Evolutionary conservation across 225 moss, liverwort and hornwort genomes (phyloP), one percentile per base, ranked within the genome.

Genomic region (Lunularia cruciata): DNA sequence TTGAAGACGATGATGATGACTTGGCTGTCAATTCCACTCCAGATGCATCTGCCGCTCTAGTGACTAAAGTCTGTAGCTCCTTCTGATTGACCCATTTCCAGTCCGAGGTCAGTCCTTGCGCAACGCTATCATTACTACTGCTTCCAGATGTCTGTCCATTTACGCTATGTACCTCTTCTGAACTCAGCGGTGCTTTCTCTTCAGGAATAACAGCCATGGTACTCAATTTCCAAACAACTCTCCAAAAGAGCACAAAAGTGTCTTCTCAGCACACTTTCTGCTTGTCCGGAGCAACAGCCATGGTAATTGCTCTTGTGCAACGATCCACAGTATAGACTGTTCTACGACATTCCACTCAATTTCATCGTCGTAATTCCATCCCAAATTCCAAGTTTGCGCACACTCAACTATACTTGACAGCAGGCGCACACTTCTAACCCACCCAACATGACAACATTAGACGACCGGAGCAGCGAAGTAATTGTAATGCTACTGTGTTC

Each of bases 11-110:
- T 8, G 65, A 48, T 11, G 65, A 30, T 8, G 47, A 20, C 65
- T 65, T 33, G 49, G 30, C 63, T 20, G 54, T 49, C 32, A 65
- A 65, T 39, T 68, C 68, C 35, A 68, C 52, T 52, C 68, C 68
- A 12, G 31, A 47, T 47, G 47, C 47, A 3, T 54, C 68, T 36
- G 68, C 52, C 15, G 68, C 68, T 36, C 22, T 52, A 34, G 65
- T 47, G 26, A 65, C 65, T 10, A 65, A 48, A n/a, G 47, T n/a
- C 31, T 64, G 64, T 10, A 64, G 64, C 49, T 67, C 49, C 52
- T 52, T 51, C 54, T 16, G 52, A 54, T 68, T 67, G 8, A 67
- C 37, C 49, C 67, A 51, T 52, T 52, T 52, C 67, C 49, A 33
- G 25, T 32, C 68, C 25, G 68, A 53, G 18, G 25, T 53, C 37